Conservation (phyloP, 140 eudicot genomes). For the Bidens hawaiensis region DNA sequence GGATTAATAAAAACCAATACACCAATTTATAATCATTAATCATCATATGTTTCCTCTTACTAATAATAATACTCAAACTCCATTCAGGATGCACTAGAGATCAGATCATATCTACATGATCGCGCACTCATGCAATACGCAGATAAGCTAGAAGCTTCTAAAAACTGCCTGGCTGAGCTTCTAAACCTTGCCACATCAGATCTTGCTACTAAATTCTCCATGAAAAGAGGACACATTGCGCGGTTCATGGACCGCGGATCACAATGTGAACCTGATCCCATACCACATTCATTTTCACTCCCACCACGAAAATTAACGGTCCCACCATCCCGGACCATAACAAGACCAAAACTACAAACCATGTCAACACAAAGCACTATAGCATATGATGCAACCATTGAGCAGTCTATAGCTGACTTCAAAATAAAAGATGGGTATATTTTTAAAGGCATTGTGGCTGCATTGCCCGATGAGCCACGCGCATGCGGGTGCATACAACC, state of each 20-base stretch:
- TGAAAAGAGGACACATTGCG: constrained; percentile 66
- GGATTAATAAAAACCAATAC: too few species aligned
- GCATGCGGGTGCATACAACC: constrained; percentile 67
- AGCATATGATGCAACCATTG: constrained; percentile 45
- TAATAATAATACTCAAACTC: background rate
- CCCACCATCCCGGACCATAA: constrained; percentile 30
- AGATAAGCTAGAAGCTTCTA: constrained; percentile 63
- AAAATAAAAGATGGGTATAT: constrained; percentile 68
- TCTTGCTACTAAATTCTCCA: constrained; percentile 18
- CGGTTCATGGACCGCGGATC: constrained; percentile 59
- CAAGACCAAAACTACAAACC: constrained; percentile 39
- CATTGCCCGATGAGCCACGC: constrained; percentile 57
- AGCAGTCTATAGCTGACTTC: constrained; percentile 66
- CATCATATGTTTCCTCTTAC: background rate
- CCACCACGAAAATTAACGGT: constrained; percentile 62
- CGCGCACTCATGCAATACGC: constrained; percentile 70
- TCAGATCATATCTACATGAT: constrained; percentile 59
- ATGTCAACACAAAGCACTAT: constrained; percentile 35
- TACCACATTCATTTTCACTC: constrained; percentile 44
- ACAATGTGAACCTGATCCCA: constrained; percentile 51
- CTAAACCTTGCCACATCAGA: constrained; percentile 45
- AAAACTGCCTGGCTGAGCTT: constrained; percentile 68
- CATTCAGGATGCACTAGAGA: constrained; percentile 21
- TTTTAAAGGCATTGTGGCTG: constrained; percentile 69
- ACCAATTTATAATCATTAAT: too few species aligned